A percentile compares a stretch with the other conserved stretches of the same genome.
phyloP scores from a whole-genome alignment of 1,284 basidiomycete genomes.

The Pholiota adiposa region DNA sequence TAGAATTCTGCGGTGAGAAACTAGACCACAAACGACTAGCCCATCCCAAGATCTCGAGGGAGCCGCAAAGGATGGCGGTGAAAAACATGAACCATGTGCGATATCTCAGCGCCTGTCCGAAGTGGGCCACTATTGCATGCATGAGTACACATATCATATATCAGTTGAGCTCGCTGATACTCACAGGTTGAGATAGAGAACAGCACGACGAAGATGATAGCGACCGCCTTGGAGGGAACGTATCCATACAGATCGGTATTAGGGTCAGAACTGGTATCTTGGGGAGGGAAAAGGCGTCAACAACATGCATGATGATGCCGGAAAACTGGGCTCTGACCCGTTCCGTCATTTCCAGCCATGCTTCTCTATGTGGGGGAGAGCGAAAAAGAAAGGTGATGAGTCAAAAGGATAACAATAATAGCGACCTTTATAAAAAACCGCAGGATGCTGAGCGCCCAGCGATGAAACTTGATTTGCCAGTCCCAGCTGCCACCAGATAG shows the following conservation, averaged over 20 bases:
- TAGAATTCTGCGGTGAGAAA: conserved; percentile 21
- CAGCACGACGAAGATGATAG: background rate
- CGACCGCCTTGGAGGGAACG: background rate
- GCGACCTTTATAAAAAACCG: background rate
- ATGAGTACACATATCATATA: background rate
- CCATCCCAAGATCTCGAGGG: conserved; percentile 58
- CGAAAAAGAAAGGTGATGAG: background rate
- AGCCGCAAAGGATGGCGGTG: conserved; percentile 53
- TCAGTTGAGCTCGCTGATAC: background rate
- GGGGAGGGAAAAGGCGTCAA: background rate
- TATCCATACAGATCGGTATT: background rate
- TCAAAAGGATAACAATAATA: background rate
- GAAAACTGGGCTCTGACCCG: background rate
- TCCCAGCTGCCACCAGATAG: background rate
- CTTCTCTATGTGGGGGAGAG: background rate
- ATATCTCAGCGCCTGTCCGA: conserved; percentile 44
- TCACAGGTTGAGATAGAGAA: background rate
- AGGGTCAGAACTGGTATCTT: background rate
- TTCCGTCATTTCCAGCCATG: background rate
- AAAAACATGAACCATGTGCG: conserved; percentile 58
- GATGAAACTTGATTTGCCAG: background rate
- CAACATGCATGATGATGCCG: background rate
- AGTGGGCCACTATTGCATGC: conserved; percentile 39
- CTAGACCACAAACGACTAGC: conserved; percentile 41
- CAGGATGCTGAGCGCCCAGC: background rate